A percentile compares a stretch with the other conserved stretches of the same genome.
Evolutionary conservation across 129 eudicot genomes (phyloP).

Genomic region (Chrysanthemum makinoi): DNA sequence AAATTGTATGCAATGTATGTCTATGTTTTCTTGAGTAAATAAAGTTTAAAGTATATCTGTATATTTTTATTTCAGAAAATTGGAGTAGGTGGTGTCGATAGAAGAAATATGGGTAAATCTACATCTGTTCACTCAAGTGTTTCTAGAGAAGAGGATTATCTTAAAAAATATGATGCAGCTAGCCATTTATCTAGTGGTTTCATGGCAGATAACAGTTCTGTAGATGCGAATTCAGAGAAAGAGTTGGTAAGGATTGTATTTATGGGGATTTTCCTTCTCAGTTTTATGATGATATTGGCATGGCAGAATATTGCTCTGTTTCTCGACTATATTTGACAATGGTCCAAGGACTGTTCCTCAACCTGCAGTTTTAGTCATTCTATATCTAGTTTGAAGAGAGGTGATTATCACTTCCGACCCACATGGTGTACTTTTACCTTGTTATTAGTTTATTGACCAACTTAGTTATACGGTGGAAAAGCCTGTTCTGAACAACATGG

Average conservation of each 20-base stretch:
- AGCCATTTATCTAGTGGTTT: conserved; percentile 48
- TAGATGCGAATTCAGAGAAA: conserved; percentile 94
- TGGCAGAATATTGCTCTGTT: too few relatives aligned
- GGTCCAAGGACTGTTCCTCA: too few relatives aligned
- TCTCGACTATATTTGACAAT: too few relatives aligned
- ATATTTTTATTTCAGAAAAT: conserved; percentile 27
- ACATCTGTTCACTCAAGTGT: conserved; percentile 27
- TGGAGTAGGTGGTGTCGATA: conserved; percentile 37
- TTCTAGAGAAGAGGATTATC: conserved; percentile 38
- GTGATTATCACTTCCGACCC: too few relatives aligned
- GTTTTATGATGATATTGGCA: too few relatives aligned
- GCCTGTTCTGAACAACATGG: too few relatives aligned
- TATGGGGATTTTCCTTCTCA: not conserved
- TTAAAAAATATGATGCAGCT: conserved; percentile 45
- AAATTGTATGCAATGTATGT: conserved; percentile 7
- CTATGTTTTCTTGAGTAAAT: not conserved
- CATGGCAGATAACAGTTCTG: conserved; percentile 43
- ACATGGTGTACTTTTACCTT: too few relatives aligned
- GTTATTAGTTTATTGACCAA: too few relatives aligned
- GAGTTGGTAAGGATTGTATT: conserved; percentile 61
- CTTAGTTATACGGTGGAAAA: too few relatives aligned
- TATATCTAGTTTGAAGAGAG: too few relatives aligned
- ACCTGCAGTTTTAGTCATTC: too few relatives aligned
- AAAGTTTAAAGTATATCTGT: not conserved
- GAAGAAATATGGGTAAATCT: conserved; percentile 24